A percentile compares a stretch with the other conserved stretches of the same genome.
These are phyloP conservation scores for Neoarthrinium moseri DNA, from an alignment of 2,329 filamentous ascomycete species.

Conservation along the genomic window DNA sequence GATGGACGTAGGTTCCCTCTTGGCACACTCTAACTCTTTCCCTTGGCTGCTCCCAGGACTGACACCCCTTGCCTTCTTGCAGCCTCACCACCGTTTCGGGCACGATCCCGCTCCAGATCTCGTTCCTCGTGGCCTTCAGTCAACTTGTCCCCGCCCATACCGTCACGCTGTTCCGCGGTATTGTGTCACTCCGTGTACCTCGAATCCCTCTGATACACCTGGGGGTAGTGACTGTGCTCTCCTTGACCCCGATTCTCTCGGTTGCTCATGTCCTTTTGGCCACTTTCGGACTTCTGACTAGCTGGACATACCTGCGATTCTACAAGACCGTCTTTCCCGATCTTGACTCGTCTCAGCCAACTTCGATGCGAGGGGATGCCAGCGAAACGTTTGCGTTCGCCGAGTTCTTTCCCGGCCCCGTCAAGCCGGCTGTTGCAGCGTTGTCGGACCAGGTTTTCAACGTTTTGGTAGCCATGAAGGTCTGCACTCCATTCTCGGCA, in stretches of 20 bases:
- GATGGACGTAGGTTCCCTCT: slow-evolving; percentile 62
- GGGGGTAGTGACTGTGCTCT: slow-evolving; percentile 66
- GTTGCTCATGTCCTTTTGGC: slow-evolving; percentile 78
- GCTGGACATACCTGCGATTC: slow-evolving; percentile 96
- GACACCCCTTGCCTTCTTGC: slow-evolving; percentile 13
- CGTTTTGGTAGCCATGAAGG: slow-evolving; percentile 68
- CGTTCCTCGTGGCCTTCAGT: slow-evolving; percentile 95
- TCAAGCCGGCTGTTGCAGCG: slow-evolving; percentile 74
- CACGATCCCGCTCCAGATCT: slow-evolving; percentile 84
- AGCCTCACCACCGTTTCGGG: slow-evolving; percentile 83
- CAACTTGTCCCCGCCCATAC: slow-evolving; percentile 97
- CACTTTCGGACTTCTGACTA: slow-evolving; percentile 77
- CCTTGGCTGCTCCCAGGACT: slow-evolving; percentile 10
- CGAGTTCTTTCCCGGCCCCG: slow-evolving; percentile 86
- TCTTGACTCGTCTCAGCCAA: slow-evolving; percentile 60
- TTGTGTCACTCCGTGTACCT: slow-evolving; percentile 84
- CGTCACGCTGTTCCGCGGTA: slow-evolving; percentile 85
- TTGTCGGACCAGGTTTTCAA: slow-evolving; percentile 75
- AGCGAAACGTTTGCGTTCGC: slow-evolving; percentile 96
- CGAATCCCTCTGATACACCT: slow-evolving; percentile 71
- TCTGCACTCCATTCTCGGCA: slow-evolving; percentile 83
- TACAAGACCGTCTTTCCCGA: slow-evolving; percentile 77
- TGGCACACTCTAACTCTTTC: neutral
- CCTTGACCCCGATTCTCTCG: slow-evolving; percentile 56
- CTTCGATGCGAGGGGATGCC: slow-evolving; percentile 78